Conservation (phyloP, 176 grass and related monocot species). For the Oryza meyeriana region DNA sequence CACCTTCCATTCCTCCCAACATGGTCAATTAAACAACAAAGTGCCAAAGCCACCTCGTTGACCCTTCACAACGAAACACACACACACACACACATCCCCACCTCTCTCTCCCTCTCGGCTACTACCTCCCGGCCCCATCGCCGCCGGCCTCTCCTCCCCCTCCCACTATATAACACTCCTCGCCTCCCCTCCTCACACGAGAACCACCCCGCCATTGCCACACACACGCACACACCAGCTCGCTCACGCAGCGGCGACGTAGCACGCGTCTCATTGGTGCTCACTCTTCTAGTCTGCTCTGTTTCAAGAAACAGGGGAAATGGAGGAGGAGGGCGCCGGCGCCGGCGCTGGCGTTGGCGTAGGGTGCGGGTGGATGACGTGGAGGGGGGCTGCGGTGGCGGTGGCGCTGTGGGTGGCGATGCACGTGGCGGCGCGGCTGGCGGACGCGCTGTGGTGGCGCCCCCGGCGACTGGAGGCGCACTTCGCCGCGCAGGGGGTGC, state of each 20-base stretch:
- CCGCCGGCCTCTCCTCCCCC: slow-evolving; percentile 27
- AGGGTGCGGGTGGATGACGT: slow-evolving; percentile 38
- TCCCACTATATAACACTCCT: slow-evolving; percentile 54
- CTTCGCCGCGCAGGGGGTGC: slow-evolving; percentile 75
- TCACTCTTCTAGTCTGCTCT: neutral
- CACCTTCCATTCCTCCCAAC: neutral
- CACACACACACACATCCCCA: neutral
- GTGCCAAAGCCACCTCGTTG: slow-evolving; percentile 42
- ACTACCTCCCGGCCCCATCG: slow-evolving; percentile 32
- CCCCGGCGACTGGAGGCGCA: slow-evolving; percentile 65
- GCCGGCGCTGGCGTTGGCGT: neutral
- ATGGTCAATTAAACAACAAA: slow-evolving; percentile 46
- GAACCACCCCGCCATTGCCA: slow-evolving; percentile 19
- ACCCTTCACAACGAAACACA: slow-evolving; percentile 21
- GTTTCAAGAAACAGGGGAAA: slow-evolving; percentile 32
- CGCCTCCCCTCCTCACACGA: slow-evolving; percentile 34
- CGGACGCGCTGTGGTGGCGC: slow-evolving; percentile 78
- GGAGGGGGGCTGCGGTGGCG: slow-evolving; percentile 1
- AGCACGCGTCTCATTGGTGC: neutral
- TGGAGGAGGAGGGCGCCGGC: slow-evolving; percentile 22
- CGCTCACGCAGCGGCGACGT: neutral
- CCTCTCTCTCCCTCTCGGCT: neutral
- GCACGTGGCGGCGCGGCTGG: slow-evolving; percentile 45
- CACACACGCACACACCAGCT: neutral
- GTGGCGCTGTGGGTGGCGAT: slow-evolving; percentile 39